Conservation (phyloP, 2,329 filamentous ascomycete species). For the Paracorniculantispora psalliotae region DNA sequence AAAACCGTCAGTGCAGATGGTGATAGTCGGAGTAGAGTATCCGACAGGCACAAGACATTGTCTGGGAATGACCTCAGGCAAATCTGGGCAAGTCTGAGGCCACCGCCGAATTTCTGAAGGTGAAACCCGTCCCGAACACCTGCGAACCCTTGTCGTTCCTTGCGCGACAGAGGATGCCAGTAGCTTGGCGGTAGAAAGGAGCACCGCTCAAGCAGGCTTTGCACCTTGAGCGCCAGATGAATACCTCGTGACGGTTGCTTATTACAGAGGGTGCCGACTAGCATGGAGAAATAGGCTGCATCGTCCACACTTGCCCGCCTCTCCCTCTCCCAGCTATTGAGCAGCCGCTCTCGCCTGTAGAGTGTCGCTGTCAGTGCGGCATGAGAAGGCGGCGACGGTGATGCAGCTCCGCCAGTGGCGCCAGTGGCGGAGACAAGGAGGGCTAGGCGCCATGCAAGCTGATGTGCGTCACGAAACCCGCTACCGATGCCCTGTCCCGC, state of each 20-base stretch:
- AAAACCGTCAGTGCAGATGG: slow-evolving; percentile 38
- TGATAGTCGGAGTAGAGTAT: slow-evolving; percentile 48
- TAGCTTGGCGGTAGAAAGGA: background rate
- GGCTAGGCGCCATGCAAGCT: slow-evolving; percentile 29
- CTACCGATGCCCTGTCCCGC: slow-evolving; percentile 32
- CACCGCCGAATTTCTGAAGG: background rate
- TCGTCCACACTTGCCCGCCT: slow-evolving; percentile 18
- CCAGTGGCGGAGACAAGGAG: slow-evolving; percentile 21
- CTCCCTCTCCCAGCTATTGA: slow-evolving; percentile 15
- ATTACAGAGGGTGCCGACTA: background rate
- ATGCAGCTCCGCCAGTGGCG: slow-evolving; percentile 35
- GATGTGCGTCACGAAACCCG: slow-evolving; percentile 30
- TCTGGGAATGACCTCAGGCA: slow-evolving; percentile 32
- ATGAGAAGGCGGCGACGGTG: slow-evolving; percentile 41
- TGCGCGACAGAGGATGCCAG: slow-evolving; percentile 1
- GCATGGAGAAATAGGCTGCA: background rate
- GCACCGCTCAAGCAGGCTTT: slow-evolving; percentile 6
- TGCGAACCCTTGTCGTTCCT: slow-evolving; percentile 12
- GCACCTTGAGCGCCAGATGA: background rate
- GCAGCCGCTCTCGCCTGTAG: slow-evolving; percentile 37
- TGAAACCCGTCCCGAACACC: slow-evolving; percentile 10
- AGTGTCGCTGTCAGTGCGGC: slow-evolving; percentile 36
- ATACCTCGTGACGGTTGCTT: background rate
- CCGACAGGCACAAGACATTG: slow-evolving; percentile 39
- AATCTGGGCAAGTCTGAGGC: slow-evolving; percentile 10